phyloP scores from a whole-genome alignment of 768 basidiomycete genomes.

The Mycena venus region DNA sequence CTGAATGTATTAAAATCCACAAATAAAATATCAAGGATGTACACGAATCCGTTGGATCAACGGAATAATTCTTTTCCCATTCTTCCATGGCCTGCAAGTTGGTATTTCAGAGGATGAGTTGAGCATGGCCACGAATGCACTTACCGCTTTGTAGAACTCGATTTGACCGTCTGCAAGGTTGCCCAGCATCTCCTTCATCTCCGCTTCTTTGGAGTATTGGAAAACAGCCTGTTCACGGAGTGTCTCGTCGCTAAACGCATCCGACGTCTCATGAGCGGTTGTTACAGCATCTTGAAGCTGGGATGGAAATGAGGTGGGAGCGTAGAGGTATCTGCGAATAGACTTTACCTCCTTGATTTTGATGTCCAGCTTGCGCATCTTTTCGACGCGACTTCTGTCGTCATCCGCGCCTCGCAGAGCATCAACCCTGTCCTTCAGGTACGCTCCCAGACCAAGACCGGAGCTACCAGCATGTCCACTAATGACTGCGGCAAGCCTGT shows the following conservation, averaged over 20 bases:
- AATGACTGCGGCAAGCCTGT: constrained; percentile 90
- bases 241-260: constrained; percentile 96
- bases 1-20: constrained; percentile 28
- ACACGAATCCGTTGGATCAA: constrained; percentile 94
- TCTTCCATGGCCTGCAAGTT: constrained; percentile 88
- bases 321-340: not conserved
- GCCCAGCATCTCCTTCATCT: constrained; percentile 96
- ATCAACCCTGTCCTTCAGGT: constrained; percentile 93
- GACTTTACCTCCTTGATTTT: constrained; percentile 93
- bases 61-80: constrained; percentile 96
- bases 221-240: constrained; percentile 92
- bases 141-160: constrained; percentile 90
- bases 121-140: not conserved
- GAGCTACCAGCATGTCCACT: constrained; percentile 90
- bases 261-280: constrained; percentile 94
- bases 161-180: constrained; percentile 95
- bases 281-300: constrained; percentile 97
- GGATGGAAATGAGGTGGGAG: constrained; percentile 15
- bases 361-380: constrained; percentile 90
- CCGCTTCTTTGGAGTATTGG: constrained; percentile 90
- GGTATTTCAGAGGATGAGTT: constrained; percentile 2
- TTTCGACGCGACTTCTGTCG: constrained; percentile 92
- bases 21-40: constrained; percentile 64
- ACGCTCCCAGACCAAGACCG: constrained; percentile 88
- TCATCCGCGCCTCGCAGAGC: constrained; percentile 93